Conservation (phyloP, 192 early-diverging fungal genomes). For the Pecoramyces ruminantium region DNA sequence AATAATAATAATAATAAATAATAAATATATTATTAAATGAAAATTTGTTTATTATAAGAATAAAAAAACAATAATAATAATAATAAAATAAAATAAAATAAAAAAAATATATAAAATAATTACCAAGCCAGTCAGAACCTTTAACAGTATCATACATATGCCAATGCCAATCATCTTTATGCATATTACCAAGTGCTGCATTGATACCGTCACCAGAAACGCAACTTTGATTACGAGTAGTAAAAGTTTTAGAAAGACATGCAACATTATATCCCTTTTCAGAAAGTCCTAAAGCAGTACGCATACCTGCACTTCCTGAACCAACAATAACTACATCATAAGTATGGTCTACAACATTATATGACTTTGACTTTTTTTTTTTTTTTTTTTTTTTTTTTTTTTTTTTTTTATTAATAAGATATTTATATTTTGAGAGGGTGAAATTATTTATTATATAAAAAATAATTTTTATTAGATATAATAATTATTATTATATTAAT, state of each 20-base stretch:
- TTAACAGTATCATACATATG: slow-evolving; percentile 99
- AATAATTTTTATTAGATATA: too few species aligned
- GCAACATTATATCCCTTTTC: slow-evolving; percentile 48
- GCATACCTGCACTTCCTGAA: slow-evolving; percentile 94
- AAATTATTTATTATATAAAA: too few species aligned
- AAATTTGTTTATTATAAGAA: too few species aligned
- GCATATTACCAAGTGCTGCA: slow-evolving; percentile 98
- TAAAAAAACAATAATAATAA: not conserved
- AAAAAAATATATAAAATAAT: not conserved
- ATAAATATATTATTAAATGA: too few species aligned
- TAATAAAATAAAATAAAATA: not conserved
- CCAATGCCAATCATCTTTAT: slow-evolving; percentile 99
- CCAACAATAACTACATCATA: slow-evolving; percentile 98
- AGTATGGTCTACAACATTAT: slow-evolving; percentile 59
- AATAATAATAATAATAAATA: too few species aligned
- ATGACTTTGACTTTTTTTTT: too few species aligned
- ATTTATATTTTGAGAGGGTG: too few species aligned
- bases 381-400: too few species aligned
- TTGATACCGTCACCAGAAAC: slow-evolving; percentile 93
- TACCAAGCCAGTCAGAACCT: slow-evolving; percentile 94
- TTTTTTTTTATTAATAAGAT: too few species aligned
- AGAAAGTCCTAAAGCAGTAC: slow-evolving; percentile 92
- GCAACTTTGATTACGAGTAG: too few species aligned
- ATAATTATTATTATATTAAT: too few species aligned
- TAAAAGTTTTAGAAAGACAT: slow-evolving; percentile 25